Percentiles rank a stretch among this genome's conserved stretches.
phyloP scores from a whole-genome alignment of 1,284 basidiomycete genomes.

The Melanopsichium pennsylvanicum region DNA sequence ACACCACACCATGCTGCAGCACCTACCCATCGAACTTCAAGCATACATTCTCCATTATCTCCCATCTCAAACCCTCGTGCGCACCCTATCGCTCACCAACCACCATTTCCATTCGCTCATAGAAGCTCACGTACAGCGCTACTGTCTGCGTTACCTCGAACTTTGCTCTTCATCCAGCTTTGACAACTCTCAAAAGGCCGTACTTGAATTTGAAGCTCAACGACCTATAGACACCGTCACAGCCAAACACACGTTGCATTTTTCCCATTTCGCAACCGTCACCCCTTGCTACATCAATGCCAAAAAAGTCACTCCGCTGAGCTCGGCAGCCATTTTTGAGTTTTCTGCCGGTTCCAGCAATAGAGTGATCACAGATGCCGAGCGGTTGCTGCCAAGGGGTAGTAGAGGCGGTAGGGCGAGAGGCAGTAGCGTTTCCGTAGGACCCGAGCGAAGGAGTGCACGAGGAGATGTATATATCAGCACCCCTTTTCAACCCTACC shows the following conservation, averaged over 20 bases:
- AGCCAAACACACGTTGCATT: slow-evolving; percentile 49
- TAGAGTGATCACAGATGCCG: slow-evolving; percentile 16
- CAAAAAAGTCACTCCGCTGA: slow-evolving; percentile 7
- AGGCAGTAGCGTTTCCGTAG: slow-evolving; percentile 14
- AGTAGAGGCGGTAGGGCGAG: slow-evolving; percentile 11
- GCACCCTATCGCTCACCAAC: slow-evolving; percentile 40
- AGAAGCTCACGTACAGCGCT: slow-evolving; percentile 44
- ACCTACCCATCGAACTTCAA: slow-evolving; percentile 44
- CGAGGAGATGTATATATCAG: slow-evolving; percentile 6
- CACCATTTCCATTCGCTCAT: slow-evolving; percentile 43
- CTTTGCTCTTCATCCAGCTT: slow-evolving; percentile 17
- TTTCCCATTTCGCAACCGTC: slow-evolving; percentile 43
- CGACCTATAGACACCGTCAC: slow-evolving; percentile 56
- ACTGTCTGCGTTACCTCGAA: slow-evolving; percentile 32
- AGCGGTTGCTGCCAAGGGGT: slow-evolving; percentile 12
- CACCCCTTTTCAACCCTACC: slow-evolving; percentile 30
- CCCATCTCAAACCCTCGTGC: slow-evolving; percentile 26
- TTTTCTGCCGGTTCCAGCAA: slow-evolving; percentile 21
- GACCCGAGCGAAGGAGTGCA: slow-evolving; percentile 9
- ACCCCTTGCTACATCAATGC: slow-evolving; percentile 5
- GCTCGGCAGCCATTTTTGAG: slow-evolving; percentile 22
- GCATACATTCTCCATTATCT: slow-evolving; percentile 47
- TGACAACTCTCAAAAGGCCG: slow-evolving; percentile 4
- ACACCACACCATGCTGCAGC: slow-evolving; percentile 18
- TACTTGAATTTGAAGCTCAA: slow-evolving; percentile 54